These are phyloP conservation scores for Purshia tridentata DNA, from an alignment of 306 rosid genomes.

Conservation along the genomic window DNA sequence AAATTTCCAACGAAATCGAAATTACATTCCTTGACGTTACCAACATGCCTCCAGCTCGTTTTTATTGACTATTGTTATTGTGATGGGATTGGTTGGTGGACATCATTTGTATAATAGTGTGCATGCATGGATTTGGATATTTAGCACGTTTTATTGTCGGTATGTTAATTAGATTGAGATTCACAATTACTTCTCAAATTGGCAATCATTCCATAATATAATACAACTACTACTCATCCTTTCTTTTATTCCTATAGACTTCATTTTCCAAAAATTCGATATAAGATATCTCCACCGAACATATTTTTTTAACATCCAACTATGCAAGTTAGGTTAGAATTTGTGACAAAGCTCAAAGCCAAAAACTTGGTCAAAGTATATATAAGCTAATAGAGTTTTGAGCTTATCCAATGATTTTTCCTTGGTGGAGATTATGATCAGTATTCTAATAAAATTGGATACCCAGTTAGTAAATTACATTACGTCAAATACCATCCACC, in stretches of 20 bases:
- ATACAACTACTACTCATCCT: too few species aligned
- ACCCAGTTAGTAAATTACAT: neutral
- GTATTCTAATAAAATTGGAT: neutral
- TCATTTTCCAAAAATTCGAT: neutral
- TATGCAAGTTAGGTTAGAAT: neutral
- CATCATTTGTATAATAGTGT: too few species aligned
- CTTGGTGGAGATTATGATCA: neutral
- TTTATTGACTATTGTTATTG: too few species aligned
- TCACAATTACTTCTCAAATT: too few species aligned
- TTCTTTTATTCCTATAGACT: neutral
- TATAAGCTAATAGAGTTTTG: neutral
- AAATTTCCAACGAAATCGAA: too few species aligned
- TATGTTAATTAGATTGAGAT: too few species aligned
- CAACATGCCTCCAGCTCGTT: too few species aligned
- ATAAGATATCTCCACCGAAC: neutral
- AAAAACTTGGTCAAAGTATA: neutral
- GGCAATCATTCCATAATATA: too few species aligned
- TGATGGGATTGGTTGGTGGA: too few species aligned
- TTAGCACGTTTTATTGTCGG: too few species aligned
- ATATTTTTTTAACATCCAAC: neutral
- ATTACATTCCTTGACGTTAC: too few species aligned
- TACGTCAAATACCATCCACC: neutral
- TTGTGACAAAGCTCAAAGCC: neutral
- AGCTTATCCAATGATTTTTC: neutral
- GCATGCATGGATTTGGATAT: too few species aligned